phyloP scores from a whole-genome alignment of 208 protist genomes.

The Herpetomonas muscarum region DNA sequence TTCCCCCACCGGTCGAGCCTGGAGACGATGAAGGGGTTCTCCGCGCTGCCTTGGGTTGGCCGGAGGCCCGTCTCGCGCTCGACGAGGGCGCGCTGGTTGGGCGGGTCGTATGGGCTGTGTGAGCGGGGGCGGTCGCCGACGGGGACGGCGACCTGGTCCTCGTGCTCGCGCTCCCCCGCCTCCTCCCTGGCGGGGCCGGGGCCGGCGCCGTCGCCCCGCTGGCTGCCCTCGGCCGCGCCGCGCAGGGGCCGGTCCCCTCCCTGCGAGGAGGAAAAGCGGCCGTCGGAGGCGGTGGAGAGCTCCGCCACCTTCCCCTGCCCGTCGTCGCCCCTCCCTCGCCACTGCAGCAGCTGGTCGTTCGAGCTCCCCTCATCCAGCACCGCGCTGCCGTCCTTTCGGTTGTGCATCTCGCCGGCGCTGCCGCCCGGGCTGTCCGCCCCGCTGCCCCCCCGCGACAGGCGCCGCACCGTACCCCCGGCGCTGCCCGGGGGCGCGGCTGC shows the following conservation, averaged over 20 bases:
- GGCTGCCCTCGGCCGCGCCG: too few species aligned
- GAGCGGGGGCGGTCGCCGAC: too few species aligned
- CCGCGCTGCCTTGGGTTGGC: background rate
- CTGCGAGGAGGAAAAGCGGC: too few species aligned
- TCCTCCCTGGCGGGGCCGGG: too few species aligned
- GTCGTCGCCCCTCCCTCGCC: background rate
- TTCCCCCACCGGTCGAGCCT: constrained; percentile 24
- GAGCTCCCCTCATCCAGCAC: background rate
- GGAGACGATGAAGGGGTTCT: constrained; percentile 40
- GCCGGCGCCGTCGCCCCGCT: too few species aligned
- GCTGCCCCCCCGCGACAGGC: background rate
- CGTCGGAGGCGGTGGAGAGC: background rate
- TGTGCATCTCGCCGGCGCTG: background rate
- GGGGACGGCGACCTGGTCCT: too few species aligned
- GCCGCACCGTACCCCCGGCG: too few species aligned
- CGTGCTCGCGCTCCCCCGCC: too few species aligned
- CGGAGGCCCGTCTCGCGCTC: background rate
- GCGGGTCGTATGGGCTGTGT: background rate
- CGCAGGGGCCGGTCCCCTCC: too few species aligned
- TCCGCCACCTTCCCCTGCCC: background rate
- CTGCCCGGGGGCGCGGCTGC: background rate
- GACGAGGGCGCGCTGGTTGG: background rate
- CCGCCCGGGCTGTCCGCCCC: background rate
- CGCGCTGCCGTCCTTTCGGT: background rate
- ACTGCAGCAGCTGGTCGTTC: background rate